phyloP scores from a whole-genome alignment of 164 flowering plant genomes.

The Macadamia tetraphylla region DNA sequence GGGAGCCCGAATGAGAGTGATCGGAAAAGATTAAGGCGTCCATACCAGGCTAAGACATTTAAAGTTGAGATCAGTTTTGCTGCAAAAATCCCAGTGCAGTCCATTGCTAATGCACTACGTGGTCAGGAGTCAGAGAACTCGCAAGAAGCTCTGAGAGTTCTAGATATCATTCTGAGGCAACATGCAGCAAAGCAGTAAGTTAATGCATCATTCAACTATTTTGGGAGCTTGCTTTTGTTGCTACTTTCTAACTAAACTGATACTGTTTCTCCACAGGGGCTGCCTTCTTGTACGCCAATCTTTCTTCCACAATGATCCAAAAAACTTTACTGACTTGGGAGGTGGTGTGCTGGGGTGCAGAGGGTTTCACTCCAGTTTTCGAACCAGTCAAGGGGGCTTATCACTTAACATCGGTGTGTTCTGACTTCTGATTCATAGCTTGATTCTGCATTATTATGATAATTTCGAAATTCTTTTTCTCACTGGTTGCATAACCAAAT shows the following conservation, averaged over 20 bases:
- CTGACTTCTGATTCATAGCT: background rate
- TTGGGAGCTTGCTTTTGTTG: background rate
- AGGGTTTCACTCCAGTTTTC: conserved; percentile 85
- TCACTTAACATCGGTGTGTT: conserved; percentile 71
- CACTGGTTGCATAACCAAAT: background rate
- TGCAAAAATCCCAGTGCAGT: conserved; percentile 82
- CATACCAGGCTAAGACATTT: conserved; percentile 56
- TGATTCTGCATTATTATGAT: too few species aligned
- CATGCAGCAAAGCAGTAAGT: conserved; percentile 90
- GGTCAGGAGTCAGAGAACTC: conserved; percentile 85
- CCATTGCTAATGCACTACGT: conserved; percentile 70
- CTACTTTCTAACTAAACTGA: background rate
- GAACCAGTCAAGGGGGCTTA: conserved; percentile 76
- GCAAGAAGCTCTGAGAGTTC: conserved; percentile 81
- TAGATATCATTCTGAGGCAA: conserved; percentile 85
- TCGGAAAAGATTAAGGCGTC: conserved; percentile 56
- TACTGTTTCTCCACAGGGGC: conserved; percentile 49
- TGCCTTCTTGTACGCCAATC: conserved; percentile 93
- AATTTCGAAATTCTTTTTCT: background rate
- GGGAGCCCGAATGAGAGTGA: conserved; percentile 59
- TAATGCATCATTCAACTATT: background rate
- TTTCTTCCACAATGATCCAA: conserved; percentile 64
- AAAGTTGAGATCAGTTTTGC: conserved; percentile 84
- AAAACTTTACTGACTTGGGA: conserved; percentile 61
- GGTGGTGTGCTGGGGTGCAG: conserved; percentile 87